phyloP scores from a whole-genome alignment of 129 eudicot genomes.

The Flaveria sonorensis region DNA sequence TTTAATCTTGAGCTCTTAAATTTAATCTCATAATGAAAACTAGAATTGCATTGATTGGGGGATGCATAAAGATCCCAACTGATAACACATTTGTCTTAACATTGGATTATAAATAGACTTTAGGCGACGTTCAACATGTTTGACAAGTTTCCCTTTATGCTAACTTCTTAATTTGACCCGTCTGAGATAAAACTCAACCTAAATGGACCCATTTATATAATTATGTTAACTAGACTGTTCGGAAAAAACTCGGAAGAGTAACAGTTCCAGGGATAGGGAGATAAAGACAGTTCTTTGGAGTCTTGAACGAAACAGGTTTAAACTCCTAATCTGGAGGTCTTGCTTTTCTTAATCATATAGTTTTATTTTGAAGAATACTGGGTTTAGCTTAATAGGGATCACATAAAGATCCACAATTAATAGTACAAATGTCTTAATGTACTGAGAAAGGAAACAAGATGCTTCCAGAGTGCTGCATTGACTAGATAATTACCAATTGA shows the following conservation, averaged over 20 bases:
- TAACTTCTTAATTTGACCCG: neutral
- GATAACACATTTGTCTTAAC: neutral
- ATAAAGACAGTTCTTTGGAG: neutral
- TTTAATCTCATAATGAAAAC: neutral
- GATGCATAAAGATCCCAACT: neutral
- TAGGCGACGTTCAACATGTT: neutral
- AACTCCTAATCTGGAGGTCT: neutral
- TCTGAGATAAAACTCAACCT: neutral
- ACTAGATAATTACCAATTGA: neutral
- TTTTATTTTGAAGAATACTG: neutral
- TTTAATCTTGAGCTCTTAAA: neutral
- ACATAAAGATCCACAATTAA: neutral
- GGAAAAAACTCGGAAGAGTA: neutral
- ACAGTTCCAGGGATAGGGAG: neutral
- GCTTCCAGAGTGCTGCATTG: conserved; percentile 1
- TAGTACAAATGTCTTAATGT: neutral
- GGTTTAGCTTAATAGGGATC: neutral
- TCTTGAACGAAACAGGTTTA: neutral
- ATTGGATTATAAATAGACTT: neutral
- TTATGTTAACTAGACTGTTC: neutral
- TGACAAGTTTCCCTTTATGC: neutral
- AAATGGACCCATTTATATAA: neutral
- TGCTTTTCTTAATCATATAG: neutral
- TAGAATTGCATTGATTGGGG: neutral
- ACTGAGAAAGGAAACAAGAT: neutral